Base-by-base conservation (phyloP, 2,329 filamentous ascomycete genomes). In the Chrysosporium queenslandicum region DNA sequence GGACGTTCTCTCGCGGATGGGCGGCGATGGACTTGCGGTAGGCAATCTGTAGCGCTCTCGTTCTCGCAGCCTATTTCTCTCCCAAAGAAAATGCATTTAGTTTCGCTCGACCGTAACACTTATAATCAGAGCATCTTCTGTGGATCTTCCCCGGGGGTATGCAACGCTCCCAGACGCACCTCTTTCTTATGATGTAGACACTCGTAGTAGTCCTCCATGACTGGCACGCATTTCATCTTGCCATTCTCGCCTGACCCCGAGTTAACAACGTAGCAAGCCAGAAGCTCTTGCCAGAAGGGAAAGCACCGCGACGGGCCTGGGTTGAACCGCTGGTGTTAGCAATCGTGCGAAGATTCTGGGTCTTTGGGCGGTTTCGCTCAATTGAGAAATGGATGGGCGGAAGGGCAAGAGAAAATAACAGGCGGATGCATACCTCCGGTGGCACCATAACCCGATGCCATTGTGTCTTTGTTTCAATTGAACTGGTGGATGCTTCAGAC, bases 151-250 rank as follows among this genome's bases (percentile, higher is more conserved):
- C 8, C 25, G 27, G 40, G 20, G 27, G 12, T 27, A 3, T 7
- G 8, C 27, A 23, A 12, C 30, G 25, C n/a, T 9, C n/a, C 8
- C n/a, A 41, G 3, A 71, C 80, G 54, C 65, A 97, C 92, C 87
- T 98, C 92, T 77, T 98, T 98, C 78, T 86, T 89, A 78, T 98
- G 92, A 71, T 98, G 92, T 67, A 98, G 75, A 72, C 94, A 98
- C 76, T 98, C 92, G 70, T 96, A 94, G 77, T 98, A 98, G 69
- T 98, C 92, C 70, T 98, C 92, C 60, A 97, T 77, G 3, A 82
- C 80, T 14, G 86, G 84, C 16, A 78, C 74, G 70, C 94, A 98
- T 74, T 94, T 94, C 71, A 83, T 85, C 76, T 90, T 92, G 61
- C 87, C 87, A 60, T 81, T 77, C 65, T 90, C 85, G 52, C 91